Base-by-base conservation (phyloP, 805 yeast genomes). In the Teunomyces lycoperdinae region DNA sequence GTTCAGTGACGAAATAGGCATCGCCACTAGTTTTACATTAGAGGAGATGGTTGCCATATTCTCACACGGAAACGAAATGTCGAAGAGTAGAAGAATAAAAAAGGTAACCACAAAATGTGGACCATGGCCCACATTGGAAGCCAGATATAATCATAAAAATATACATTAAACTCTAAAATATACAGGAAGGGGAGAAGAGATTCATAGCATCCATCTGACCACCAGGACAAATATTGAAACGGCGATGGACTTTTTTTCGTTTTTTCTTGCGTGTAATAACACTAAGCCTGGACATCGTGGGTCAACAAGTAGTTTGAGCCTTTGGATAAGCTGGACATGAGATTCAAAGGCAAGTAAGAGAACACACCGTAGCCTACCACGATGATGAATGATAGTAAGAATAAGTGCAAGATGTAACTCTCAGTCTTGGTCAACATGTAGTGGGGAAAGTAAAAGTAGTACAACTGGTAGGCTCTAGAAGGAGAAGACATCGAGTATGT, bases 361-460 rank as follows among this genome's bases (percentile, higher is more conserved):
- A 58, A 62, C 38, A 67, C 28, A 7, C 71, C 70, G 49, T 63
- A 67, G 6, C 62, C 58, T 17, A 64, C 55, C 30, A 66, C 57
- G 32, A 61, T 34, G 9, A 52, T 42, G 44, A 64, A 64, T 31
- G 60, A 57, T 20, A 60, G 56, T 14, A 62, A 44, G 29, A 61
- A 49, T 29, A 53, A 16, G 49, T 62, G 63, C 52, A 51, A 47
- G 14, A 48, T 44, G 40, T 65, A 49, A 17, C 71, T 58, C 62
- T 77, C 82, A 29, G 66, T 61, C 41, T 59, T 63, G 20, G 82
- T 77, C 65, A 77, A 67, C 81, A 77, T 77, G 60, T 63, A 70
- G 52, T 69, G 70, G 10, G 82, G 82, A 49, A 77, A 68, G 52
- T 69, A 69, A 61, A 67, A 67, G 61, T 70, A 76, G 61, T 76